phyloP scores from a whole-genome alignment of 441 rosid genomes.

The Eutrema salsugineum region DNA sequence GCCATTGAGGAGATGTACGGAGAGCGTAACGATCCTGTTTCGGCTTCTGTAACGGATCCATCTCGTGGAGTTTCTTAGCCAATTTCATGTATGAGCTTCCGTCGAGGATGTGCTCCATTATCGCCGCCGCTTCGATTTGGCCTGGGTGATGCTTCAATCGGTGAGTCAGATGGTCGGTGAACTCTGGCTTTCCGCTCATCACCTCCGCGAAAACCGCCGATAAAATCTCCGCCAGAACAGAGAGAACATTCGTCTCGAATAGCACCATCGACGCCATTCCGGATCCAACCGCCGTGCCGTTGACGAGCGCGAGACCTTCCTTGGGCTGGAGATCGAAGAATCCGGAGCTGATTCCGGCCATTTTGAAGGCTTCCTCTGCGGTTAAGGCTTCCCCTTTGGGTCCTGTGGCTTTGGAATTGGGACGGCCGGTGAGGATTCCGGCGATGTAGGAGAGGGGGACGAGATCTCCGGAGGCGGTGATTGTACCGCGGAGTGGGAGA shows the following conservation, averaged over 20 bases:
- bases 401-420: constrained; percentile 31
- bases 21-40: constrained; percentile 54
- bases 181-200: constrained; percentile 61
- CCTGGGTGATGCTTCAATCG: constrained; percentile 46
- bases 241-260: constrained; percentile 48
- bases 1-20: constrained; percentile 58
- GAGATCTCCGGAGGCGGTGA: constrained; percentile 37
- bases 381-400: constrained; percentile 28
- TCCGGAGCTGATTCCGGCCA: constrained; percentile 24
- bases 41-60: constrained; percentile 47
- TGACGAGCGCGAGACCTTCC: constrained; percentile 45
- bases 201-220: constrained; percentile 59
- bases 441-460: constrained; percentile 38
- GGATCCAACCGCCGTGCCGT: constrained; percentile 49
- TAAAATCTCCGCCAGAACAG: constrained; percentile 44
- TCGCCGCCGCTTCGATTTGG: constrained; percentile 44
- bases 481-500: constrained; percentile 37
- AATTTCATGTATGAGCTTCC: constrained; percentile 51
- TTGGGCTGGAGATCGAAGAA: constrained; percentile 38
- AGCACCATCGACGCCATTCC: constrained; percentile 42
- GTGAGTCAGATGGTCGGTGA: constrained; percentile 45
- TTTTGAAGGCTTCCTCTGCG: constrained; percentile 29
- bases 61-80: constrained; percentile 43
- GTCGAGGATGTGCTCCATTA: constrained; percentile 41
- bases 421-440: constrained; percentile 33